These are phyloP conservation scores for Neofusicoccum sp. DNA, from an alignment of 2,329 filamentous ascomycete species.

Conservation along the genomic window DNA sequence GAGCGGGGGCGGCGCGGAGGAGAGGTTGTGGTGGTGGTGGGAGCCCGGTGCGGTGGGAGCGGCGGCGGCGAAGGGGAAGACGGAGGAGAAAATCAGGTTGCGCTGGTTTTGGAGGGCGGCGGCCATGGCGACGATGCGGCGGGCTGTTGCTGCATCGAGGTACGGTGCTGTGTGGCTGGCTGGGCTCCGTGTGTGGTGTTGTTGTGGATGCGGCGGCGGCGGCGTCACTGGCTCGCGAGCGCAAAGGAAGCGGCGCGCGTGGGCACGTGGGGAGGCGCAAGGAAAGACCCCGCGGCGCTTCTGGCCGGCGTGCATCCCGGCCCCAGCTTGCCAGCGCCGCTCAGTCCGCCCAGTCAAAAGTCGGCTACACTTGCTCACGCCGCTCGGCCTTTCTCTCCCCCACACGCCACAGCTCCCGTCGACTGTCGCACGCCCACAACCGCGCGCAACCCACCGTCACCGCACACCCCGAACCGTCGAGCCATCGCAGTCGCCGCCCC, in stretches of 20 bases:
- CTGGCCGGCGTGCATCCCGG: too few relatives aligned
- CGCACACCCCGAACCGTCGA: neutral
- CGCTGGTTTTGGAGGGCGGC: constrained; percentile 16
- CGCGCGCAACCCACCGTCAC: neutral
- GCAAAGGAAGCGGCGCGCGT: neutral
- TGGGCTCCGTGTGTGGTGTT: neutral
- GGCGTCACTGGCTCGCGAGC: neutral
- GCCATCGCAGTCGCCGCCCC: neutral
- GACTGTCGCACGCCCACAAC: neutral
- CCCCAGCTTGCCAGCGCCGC: neutral
- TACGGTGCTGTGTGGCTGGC: neutral
- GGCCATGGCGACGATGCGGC: neutral
- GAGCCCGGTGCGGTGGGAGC: neutral
- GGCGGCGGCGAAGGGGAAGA: constrained; percentile 42
- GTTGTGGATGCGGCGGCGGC: neutral
- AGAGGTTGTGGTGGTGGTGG: constrained; percentile 17
- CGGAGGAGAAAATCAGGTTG: constrained; percentile 44
- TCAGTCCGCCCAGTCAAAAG: too few relatives aligned
- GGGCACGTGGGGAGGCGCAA: neutral
- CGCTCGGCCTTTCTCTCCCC: neutral
- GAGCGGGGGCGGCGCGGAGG: constrained; percentile 37
- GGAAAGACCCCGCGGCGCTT: neutral
- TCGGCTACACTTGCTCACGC: neutral
- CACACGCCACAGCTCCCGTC: neutral
- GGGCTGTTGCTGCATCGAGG: neutral